phyloP scores from a whole-genome alignment of 805 yeast species.

The Metschnikowia gelsemii region DNA sequence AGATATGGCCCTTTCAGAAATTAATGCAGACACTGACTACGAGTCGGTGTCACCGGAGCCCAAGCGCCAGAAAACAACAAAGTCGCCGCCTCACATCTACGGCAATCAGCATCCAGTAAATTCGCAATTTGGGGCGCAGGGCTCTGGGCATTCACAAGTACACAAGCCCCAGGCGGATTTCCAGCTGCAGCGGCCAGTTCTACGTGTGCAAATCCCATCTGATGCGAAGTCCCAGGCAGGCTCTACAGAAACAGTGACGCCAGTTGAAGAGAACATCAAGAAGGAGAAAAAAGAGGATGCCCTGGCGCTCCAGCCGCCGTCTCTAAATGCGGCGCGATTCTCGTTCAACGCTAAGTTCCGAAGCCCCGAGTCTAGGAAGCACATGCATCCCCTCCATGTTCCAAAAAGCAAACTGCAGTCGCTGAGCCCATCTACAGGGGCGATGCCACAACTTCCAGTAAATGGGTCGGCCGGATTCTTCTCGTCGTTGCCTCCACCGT shows the following conservation, averaged over 20 bases:
- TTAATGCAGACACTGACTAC: slow-evolving; percentile 29
- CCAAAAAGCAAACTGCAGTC: slow-evolving; percentile 42
- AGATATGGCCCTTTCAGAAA: slow-evolving; percentile 22
- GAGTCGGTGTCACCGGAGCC: slow-evolving; percentile 38
- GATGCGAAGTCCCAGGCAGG: slow-evolving; percentile 36
- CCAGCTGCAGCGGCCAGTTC: slow-evolving; percentile 49
- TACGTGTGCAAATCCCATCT: slow-evolving; percentile 65
- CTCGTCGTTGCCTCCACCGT: slow-evolving; percentile 32
- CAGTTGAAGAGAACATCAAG: slow-evolving; percentile 29
- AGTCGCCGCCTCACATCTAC: slow-evolving; percentile 16
- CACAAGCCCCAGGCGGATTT: slow-evolving; percentile 11
- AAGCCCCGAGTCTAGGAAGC: slow-evolving; percentile 19
- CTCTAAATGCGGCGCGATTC: slow-evolving; percentile 13
- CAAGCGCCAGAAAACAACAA: slow-evolving; percentile 25
- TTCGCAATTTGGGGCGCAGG: slow-evolving; percentile 14
- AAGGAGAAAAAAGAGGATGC: slow-evolving; percentile 10
- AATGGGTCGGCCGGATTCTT: slow-evolving; percentile 20
- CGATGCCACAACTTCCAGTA: slow-evolving; percentile 39
- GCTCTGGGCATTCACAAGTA: slow-evolving; percentile 1
- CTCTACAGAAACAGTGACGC: slow-evolving; percentile 48
- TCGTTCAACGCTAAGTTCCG: slow-evolving; percentile 18
- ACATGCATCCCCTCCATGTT: slow-evolving; percentile 28
- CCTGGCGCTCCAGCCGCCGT: slow-evolving; percentile 11
- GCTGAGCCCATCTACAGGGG: slow-evolving; percentile 38
- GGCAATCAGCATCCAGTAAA: slow-evolving; percentile 14